A percentile compares a stretch with the other conserved stretches of the same genome.
These are phyloP conservation scores for Helenozyma baotianmanensis DNA, from an alignment of 805 yeast genomes.

Conservation along the genomic window DNA sequence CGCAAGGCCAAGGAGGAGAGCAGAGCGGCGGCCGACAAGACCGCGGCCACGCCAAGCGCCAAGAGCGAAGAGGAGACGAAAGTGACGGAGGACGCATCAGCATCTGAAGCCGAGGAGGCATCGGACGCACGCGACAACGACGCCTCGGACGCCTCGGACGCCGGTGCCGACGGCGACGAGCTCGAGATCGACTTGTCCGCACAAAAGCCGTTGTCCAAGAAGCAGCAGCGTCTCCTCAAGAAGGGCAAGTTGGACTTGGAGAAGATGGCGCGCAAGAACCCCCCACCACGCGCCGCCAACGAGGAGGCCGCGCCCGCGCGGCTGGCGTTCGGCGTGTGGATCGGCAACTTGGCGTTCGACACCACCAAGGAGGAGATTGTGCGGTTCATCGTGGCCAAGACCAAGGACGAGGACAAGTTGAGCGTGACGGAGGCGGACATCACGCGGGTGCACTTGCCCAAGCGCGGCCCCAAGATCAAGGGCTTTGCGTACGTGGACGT, in stretches of 20 bases:
- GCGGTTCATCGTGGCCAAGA: conserved; percentile 59
- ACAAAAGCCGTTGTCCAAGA: conserved; percentile 67
- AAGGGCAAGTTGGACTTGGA: conserved; percentile 71
- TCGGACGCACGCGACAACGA: not conserved
- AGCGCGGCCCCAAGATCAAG: conserved; percentile 58
- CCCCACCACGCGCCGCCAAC: conserved; percentile 36
- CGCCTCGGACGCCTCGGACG: not conserved
- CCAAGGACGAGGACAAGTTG: conserved; percentile 32
- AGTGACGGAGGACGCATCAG: not conserved
- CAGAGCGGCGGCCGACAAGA: conserved; percentile 13
- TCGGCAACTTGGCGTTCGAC: conserved; percentile 86
- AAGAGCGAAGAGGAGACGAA: conserved; percentile 3
- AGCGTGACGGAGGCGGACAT: conserved; percentile 49
- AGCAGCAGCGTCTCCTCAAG: conserved; percentile 81
- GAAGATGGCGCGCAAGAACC: conserved; percentile 41
- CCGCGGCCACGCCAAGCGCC: no score
- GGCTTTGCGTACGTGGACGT: conserved; percentile 94
- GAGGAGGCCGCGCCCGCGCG: conserved; percentile 32
- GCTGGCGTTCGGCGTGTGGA: conserved; percentile 80
- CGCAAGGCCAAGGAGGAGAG: conserved; percentile 18
- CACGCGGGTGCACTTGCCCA: conserved; percentile 78
- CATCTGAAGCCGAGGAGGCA: not conserved
- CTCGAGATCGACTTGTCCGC: conserved; percentile 65
- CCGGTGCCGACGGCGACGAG: conserved; percentile 32
- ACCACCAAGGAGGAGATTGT: conserved; percentile 71